These are phyloP conservation scores for Albifimbria verrucaria DNA, from an alignment of 2,329 filamentous ascomycete genomes.

Conservation along the genomic window DNA sequence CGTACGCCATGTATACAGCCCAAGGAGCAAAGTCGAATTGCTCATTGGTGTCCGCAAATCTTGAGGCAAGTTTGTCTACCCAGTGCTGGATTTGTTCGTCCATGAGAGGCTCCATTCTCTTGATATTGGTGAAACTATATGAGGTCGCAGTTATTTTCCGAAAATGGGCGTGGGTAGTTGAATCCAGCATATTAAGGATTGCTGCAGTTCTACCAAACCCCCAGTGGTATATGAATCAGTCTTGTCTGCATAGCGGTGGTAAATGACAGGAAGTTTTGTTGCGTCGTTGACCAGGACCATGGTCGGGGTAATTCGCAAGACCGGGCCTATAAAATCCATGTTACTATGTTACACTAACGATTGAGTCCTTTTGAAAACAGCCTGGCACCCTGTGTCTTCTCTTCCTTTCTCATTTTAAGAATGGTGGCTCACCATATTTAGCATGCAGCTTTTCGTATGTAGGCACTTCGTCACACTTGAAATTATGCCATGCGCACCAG, in stretches of 20 bases:
- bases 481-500: constrained; percentile 19
- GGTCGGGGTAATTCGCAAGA: constrained; percentile 18
- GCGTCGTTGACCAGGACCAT: constrained; percentile 30
- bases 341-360: background rate
- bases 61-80: constrained; percentile 41
- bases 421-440: constrained; percentile 4
- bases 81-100: constrained; percentile 48
- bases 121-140: constrained; percentile 55
- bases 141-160: constrained; percentile 52
- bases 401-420: no score
- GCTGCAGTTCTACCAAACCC: constrained; percentile 51
- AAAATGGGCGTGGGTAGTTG: constrained; percentile 46
- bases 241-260: constrained; percentile 53
- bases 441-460: constrained; percentile 14
- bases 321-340: constrained; percentile 9
- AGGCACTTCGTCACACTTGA: constrained; percentile 12
- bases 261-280: constrained; percentile 52
- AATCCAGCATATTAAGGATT: constrained; percentile 56
- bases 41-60: constrained; percentile 41
- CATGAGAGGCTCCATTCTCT: constrained; percentile 56
- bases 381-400: no score
- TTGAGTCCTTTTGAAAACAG: background rate
- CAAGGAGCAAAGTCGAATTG: constrained; percentile 53
- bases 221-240: constrained; percentile 57
- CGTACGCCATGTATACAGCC: constrained; percentile 53